phyloP scores from a whole-genome alignment of 1,284 basidiomycete genomes.

The Leccinum griseonigrum region DNA sequence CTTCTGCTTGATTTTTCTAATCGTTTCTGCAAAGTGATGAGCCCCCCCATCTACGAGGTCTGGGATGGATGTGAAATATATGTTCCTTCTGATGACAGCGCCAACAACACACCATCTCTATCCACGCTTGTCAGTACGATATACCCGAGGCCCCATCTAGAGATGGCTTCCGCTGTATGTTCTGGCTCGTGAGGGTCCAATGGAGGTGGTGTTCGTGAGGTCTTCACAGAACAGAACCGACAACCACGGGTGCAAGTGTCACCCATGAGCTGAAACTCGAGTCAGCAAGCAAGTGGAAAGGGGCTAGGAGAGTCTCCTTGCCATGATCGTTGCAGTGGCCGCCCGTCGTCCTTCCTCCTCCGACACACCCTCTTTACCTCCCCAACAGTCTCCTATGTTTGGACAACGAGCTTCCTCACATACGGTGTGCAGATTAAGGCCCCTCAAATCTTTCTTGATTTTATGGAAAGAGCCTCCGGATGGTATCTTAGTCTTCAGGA shows the following conservation, averaged over 20 bases:
- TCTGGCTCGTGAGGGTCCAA: constrained; percentile 97
- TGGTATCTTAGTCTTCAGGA: constrained; percentile 93
- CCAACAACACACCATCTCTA: constrained; percentile 71
- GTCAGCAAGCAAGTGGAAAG: constrained; percentile 8
- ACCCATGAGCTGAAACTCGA: constrained; percentile 78
- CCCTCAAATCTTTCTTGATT: constrained; percentile 95
- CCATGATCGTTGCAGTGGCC: constrained; percentile 99
- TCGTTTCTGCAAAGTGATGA: constrained; percentile 93
- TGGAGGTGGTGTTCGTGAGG: constrained; percentile 83
- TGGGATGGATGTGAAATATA: constrained; percentile 32
- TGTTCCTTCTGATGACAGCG: not conserved
- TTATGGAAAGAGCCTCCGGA: constrained; percentile 86
- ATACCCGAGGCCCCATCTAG: constrained; percentile 97
- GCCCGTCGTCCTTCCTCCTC: constrained; percentile 74
- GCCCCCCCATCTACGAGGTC: constrained; percentile 93
- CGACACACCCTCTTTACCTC: constrained; percentile 76
- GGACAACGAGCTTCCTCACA: constrained; percentile 99
- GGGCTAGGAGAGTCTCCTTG: constrained; percentile 34
- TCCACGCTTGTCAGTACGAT: constrained; percentile 98
- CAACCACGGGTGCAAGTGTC: constrained; percentile 98
- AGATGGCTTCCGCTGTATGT: constrained; percentile 97
- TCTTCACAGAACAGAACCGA: constrained; percentile 98
- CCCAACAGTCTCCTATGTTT: constrained; percentile 99
- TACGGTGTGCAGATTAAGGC: constrained; percentile 90
- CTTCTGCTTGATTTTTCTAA: constrained; percentile 95